Evolutionary conservation across 768 basidiomycete genomes (phyloP), one percentile per base, ranked within the genome.

Genomic region (Russula sp.): DNA sequence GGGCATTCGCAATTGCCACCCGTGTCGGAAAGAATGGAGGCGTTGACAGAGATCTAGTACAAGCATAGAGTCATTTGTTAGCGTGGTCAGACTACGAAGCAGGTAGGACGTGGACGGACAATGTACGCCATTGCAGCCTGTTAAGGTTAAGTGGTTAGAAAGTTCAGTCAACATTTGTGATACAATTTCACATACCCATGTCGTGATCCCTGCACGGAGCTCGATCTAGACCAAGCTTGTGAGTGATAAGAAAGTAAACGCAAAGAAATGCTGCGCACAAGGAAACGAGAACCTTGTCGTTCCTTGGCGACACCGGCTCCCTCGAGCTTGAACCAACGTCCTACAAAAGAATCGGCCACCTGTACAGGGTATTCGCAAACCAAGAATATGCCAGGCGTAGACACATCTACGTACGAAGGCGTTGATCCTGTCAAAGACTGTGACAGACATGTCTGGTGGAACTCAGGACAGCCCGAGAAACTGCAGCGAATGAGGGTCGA

Each of bases 71-170:
- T 34, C 7, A n/a, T 39, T 18, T 31, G 22, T 45, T 34, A 62
- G 47, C 10, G 40, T 51, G 5, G 37, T 48, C 5, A 51, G 6
- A 7, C 4, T 18, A 22, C n/a, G 49, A 42, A 63, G 50, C 60
- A 60, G 45, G 62, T 59, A n/a, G 22, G 22, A 20, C 6, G 40
- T 39, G 55, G 6, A 34, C 61, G 57, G 48, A 88, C 88, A 63
- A 91, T 91, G 75, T 92, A 91, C 20, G 89, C 86, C 90, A 91
- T 92, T 37, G 88, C 85, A 5, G 87, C 88, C 82, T 89, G 64
- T 18, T 8, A 45, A 42, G 35, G 64, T 18, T 8, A 45, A 42
- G 35, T n/a, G 20, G 39, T 55, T 55, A 51, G 40, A 20, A 56
- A 40, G 4, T 68, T 65, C 16, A 62, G 62, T 49, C 67, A 57